Conservation (phyloP, 1,284 basidiomycete genomes). For the Peniophora sp. region DNA sequence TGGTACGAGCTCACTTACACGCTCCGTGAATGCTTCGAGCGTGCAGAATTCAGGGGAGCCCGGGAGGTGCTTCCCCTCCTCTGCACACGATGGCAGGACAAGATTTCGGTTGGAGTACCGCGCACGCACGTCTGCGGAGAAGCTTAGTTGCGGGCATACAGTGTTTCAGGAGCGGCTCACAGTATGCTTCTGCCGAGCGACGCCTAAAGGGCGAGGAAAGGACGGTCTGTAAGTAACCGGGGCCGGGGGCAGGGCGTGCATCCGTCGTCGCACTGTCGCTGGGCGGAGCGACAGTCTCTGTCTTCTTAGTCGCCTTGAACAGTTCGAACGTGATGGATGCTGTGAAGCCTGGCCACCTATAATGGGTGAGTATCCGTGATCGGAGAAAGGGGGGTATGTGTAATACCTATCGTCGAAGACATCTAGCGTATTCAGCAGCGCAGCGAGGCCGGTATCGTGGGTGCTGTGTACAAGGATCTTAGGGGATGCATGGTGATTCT, state of each 20-base stretch:
- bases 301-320: slow-evolving; percentile 32
- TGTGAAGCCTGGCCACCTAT: slow-evolving; percentile 70
- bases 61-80: slow-evolving; percentile 58
- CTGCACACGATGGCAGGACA: slow-evolving; percentile 58
- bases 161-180: slow-evolving; percentile 22
- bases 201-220: slow-evolving; percentile 16
- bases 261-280: slow-evolving; percentile 9
- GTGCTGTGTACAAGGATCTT: slow-evolving; percentile 65
- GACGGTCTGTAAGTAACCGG: slow-evolving; percentile 12
- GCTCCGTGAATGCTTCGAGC: slow-evolving; percentile 55
- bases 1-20: slow-evolving; percentile 58
- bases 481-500: slow-evolving; percentile 20
- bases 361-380: neutral
- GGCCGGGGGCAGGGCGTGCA: slow-evolving; percentile 1
- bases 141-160: no score
- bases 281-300: slow-evolving; percentile 1
- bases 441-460: slow-evolving; percentile 74
- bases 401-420: slow-evolving; percentile 66
- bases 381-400: neutral
- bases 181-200: slow-evolving; percentile 26
- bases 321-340: slow-evolving; percentile 68
- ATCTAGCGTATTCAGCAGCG: slow-evolving; percentile 59
- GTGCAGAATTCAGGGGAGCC: slow-evolving; percentile 76
- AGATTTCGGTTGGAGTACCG: slow-evolving; percentile 71
- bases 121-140: slow-evolving; percentile 55